Conservation (phyloP, 1,139 yeast species). For the Candida anutae region DNA sequence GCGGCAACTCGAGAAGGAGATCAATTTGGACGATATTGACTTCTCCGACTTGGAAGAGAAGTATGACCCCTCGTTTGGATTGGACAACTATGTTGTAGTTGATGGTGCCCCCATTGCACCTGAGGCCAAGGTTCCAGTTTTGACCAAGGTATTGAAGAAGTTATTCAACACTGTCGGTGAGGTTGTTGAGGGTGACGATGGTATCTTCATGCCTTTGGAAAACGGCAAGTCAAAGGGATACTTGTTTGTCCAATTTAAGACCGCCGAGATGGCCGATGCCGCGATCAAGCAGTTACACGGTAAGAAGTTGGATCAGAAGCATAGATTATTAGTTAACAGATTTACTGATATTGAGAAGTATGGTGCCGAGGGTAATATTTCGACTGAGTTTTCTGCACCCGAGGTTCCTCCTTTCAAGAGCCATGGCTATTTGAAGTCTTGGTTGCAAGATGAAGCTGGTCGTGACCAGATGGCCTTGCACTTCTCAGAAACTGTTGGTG, state of each 20-base stretch:
- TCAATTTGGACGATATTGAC: slow-evolving; percentile 57
- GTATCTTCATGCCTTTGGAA: slow-evolving; percentile 76
- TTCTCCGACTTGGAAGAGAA: slow-evolving; percentile 81
- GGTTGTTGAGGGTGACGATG: slow-evolving; percentile 57
- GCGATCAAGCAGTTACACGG: slow-evolving; percentile 80
- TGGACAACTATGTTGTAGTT: slow-evolving; percentile 77
- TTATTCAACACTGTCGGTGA: slow-evolving; percentile 66
- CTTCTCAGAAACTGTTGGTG: slow-evolving; percentile 72
- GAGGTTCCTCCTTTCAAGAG: slow-evolving; percentile 60
- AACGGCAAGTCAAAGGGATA: slow-evolving; percentile 81
- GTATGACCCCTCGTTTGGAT: slow-evolving; percentile 54
- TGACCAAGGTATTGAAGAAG: slow-evolving; percentile 80
- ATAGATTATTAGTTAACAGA: slow-evolving; percentile 78
- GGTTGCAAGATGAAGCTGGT: slow-evolving; percentile 86
- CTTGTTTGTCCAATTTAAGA: slow-evolving; percentile 76
- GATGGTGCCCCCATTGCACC: slow-evolving; percentile 98
- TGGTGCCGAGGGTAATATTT: slow-evolving; percentile 60
- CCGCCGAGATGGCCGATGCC: slow-evolving; percentile 59
- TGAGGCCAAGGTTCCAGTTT: slow-evolving; percentile 74
- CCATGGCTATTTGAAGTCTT: slow-evolving; percentile 75
- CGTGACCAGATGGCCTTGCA: slow-evolving; percentile 89
- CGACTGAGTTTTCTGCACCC: slow-evolving; percentile 64
- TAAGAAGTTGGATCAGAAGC: slow-evolving; percentile 90
- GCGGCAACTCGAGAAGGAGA: slow-evolving; percentile 31
- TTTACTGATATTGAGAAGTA: slow-evolving; percentile 79